These are phyloP conservation scores for Graphilbum sp. DNA, from an alignment of 2,329 filamentous ascomycete species.

Conservation along the genomic window DNA sequence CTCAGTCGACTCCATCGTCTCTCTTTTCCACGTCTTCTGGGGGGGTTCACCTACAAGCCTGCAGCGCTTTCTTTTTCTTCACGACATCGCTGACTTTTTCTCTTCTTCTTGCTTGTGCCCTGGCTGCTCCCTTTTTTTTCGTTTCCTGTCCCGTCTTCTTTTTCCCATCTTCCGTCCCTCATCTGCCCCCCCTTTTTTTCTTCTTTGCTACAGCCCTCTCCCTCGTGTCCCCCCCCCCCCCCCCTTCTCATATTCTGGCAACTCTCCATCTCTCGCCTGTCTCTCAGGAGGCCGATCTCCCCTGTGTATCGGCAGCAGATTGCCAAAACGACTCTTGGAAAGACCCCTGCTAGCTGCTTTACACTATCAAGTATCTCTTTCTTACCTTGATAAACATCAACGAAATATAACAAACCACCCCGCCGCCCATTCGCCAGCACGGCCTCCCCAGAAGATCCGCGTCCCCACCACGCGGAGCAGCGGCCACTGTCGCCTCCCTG, in stretches of 20 bases:
- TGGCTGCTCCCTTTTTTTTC: not conserved
- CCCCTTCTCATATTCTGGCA: not conserved
- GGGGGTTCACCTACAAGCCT: too few species aligned
- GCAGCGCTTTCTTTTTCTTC: not conserved
- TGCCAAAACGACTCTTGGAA: not conserved
- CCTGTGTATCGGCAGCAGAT: not conserved
- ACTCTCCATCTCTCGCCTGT: not conserved
- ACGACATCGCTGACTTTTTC: too few species aligned
- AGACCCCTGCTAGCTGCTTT: too few species aligned
- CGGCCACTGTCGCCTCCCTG: not conserved
- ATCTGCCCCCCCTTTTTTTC: not conserved
- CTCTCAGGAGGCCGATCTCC: too few species aligned
- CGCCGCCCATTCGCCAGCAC: not conserved
- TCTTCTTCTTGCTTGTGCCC: not conserved
- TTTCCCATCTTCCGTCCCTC: not conserved
- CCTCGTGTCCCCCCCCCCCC: not conserved
- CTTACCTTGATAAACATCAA: too few species aligned
- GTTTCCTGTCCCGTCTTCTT: not conserved
- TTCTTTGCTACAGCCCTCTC: not conserved
- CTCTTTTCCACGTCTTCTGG: not conserved
- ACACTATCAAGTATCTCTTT: not conserved
- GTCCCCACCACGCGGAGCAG: constrained; percentile 3
- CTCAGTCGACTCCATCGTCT: not conserved
- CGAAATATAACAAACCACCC: not conserved
- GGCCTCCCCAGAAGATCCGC: constrained; percentile 3